Base-by-base conservation (phyloP, 1,284 basidiomycete genomes). In the Earliella scabrosa region DNA sequence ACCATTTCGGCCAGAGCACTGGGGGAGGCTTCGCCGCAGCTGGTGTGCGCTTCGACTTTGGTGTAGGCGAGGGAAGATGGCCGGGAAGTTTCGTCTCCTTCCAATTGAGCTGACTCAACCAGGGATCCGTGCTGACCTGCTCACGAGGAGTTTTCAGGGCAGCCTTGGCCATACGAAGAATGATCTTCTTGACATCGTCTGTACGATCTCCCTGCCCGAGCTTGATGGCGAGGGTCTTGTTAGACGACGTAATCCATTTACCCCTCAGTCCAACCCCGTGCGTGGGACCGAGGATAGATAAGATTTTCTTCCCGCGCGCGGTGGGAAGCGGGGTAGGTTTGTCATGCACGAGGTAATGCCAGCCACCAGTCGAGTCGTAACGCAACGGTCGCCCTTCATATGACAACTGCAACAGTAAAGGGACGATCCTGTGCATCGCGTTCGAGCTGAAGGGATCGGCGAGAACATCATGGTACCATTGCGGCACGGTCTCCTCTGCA, bases 1-100 rank as follows among this genome's bases (percentile, higher is more conserved):
- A 99, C 97, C 97, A 99, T 68, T 95, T 93, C 0, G 96, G 97
- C 87, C 87, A 89, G 27, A 77, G 58, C 0, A 86, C 78, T 0
- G 78, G 74, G 8, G 77, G 74, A 9, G 77, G 75, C 65, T 83
- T 83, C 29, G 58, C 63, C 11, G 60, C 49, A 13, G 56, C 39
- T 31, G 54, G 63, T 45, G 63, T 65, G 14, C 63, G 40, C 56
- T 65, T 69, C 52, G 54, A 63, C 27, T 51, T 50, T n/a, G 56
- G 52, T 52, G 38, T 58, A 23, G 35, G 45, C 13, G 44, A n/a
- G n/a, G n/a, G n/a, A n/a, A n/a, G n/a, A n/a, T n/a, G n/a, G n/a
- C n/a, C n/a, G n/a, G n/a, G n/a, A n/a, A 5, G 16, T 2, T 27
- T 27, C n/a, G 45, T 51, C 4, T 45, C 32, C 18, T 61, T 75